Percentiles rank a stretch among this genome's conserved stretches.
phyloP scores from a whole-genome alignment of 2,329 filamentous ascomycete species.

The Cladophialophora psammophila region DNA sequence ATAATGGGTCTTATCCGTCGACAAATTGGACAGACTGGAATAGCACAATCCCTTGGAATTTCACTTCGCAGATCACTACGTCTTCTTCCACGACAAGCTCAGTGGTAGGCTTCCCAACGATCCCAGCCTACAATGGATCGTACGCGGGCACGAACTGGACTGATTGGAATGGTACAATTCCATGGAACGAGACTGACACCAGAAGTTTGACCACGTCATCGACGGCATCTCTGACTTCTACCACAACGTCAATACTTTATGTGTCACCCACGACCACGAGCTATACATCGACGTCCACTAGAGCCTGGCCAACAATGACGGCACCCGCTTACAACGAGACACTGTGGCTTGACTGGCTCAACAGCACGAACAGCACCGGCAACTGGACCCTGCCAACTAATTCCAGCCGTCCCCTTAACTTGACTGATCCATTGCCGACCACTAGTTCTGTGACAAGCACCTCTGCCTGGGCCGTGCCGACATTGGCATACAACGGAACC shows the following conservation, averaged over 20 bases:
- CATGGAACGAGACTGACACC: background rate
- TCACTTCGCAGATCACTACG: background rate
- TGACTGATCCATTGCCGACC: background rate
- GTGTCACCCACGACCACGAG: conserved; percentile 8
- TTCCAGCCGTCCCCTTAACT: background rate
- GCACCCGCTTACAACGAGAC: conserved; percentile 7
- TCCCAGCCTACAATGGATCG: conserved; percentile 9
- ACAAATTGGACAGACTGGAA: conserved; percentile 11
- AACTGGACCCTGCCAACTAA: background rate
- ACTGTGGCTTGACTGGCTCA: conserved; percentile 7
- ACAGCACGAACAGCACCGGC: background rate
- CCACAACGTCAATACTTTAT: conserved; percentile 11
- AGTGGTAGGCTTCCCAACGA: background rate
- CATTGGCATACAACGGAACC: conserved; percentile 5
- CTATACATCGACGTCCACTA: background rate
- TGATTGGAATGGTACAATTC: conserved; percentile 9
- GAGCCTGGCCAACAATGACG: background rate
- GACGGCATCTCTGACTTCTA: background rate
- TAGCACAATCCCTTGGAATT: background rate
- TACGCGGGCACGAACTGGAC: conserved; percentile 7
- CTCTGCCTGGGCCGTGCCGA: background rate
- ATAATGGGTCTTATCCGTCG: conserved; percentile 7
- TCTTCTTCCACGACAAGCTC: background rate
- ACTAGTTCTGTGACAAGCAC: background rate
- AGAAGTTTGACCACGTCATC: background rate